Evolutionary conservation across 2,329 filamentous ascomycete genomes (phyloP), one percentile per base, ranked within the genome.

Genomic region (Aspergillus sp.): DNA sequence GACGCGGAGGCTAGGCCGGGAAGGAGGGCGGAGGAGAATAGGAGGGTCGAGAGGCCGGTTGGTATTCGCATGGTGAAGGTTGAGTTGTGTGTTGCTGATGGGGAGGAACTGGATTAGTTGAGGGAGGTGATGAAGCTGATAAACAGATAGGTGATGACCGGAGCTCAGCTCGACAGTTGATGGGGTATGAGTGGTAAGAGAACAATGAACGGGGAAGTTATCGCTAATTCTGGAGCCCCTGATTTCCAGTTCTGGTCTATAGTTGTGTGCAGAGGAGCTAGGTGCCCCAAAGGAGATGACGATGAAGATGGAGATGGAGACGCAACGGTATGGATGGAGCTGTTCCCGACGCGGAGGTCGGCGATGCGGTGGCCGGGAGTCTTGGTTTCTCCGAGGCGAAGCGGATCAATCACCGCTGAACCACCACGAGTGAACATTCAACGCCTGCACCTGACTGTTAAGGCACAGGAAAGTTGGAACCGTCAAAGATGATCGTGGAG

Each of bases 31-130:
- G 60, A 53, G 36, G 61, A 55, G 59, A 74, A 67, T 38, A 76
- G 60, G 28, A 74, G 60, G 19, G 70, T 62, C 10, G 68, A 55
- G 43, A 65, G 60, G 21, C 50, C 64, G 25, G 67, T 67, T 63
- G 68, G 68, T 71, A 75, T 66, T 68, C 70, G 74, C 75, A 77
- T 77, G 55, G 59, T 69, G 65, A 15, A 9, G 43, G 52, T 23
- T 48, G 50, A 48, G 30, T 28, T 57, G 38, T 50, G 53, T 30
- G 48, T 32, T 41, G 36, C 17, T 51, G 41, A 43, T 28, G n/a
- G 21, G 30, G 51, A 25, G 36, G 30, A 17, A 47, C 30, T 23
- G 21, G 55, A 57, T 13, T 50, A 56, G 56, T 54, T 49, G 57
- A 0, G 4, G 12, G 32, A 13, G 56, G 30, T 41, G 50, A 45